These are phyloP conservation scores for Incumbomyces lentus DNA, from an alignment of 2,329 filamentous ascomycete genomes.

Conservation along the genomic window DNA sequence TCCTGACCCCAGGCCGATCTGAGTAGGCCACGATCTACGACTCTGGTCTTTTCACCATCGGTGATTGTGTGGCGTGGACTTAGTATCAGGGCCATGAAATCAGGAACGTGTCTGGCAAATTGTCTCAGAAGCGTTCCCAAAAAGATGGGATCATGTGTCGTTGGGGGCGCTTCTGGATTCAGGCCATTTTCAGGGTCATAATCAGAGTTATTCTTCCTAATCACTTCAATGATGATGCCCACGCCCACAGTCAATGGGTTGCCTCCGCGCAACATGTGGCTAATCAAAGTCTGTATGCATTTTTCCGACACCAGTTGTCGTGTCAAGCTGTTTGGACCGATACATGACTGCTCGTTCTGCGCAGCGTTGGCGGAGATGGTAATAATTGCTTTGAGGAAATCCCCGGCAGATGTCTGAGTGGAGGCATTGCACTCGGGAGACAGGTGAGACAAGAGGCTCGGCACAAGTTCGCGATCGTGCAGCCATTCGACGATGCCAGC, in stretches of 20 bases:
- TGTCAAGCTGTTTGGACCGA: conserved; percentile 93
- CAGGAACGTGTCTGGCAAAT: conserved; percentile 82
- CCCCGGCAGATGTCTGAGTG: conserved; percentile 90
- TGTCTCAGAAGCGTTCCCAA: conserved; percentile 78
- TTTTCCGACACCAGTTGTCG: conserved; percentile 80
- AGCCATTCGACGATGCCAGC: conserved; percentile 96
- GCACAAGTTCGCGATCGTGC: conserved; percentile 78
- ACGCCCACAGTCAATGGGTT: conserved; percentile 94
- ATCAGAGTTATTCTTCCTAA: conserved; percentile 97
- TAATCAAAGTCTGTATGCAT: conserved; percentile 75
- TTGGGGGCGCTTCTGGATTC: conserved; percentile 67
- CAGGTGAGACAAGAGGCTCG: conserved; percentile 74
- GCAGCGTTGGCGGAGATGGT: conserved; percentile 97
- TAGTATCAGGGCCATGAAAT: conserved; percentile 86
- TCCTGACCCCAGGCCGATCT: conserved; percentile 81
- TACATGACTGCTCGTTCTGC: conserved; percentile 96
- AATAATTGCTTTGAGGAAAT: conserved; percentile 97
- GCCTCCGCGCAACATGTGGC: conserved; percentile 84
- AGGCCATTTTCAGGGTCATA: conserved; percentile 88
- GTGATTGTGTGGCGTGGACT: conserved; percentile 53
- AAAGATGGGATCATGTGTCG: conserved; percentile 86
- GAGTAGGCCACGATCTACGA: conserved; percentile 61
- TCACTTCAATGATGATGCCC: conserved; percentile 95
- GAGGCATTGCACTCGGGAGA: conserved; percentile 75
- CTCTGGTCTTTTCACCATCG: conserved; percentile 46